These are phyloP conservation scores for Fabrea salina DNA, from an alignment of 169 alveolate genomes.

Conservation along the genomic window DNA sequence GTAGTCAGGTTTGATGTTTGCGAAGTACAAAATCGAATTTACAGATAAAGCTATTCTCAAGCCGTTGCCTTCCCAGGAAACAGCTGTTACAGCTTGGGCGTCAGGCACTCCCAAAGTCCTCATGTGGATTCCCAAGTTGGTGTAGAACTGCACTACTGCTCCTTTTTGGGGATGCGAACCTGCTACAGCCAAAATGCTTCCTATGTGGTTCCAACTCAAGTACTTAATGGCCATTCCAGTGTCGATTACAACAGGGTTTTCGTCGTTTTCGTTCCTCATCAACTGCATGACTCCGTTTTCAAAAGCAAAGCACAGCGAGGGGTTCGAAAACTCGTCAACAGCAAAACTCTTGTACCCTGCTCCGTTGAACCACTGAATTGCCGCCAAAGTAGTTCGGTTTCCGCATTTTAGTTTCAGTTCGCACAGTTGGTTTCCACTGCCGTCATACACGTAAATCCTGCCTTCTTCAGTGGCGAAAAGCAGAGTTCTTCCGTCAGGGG, in stretches of 20 bases:
- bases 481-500: slow-evolving; percentile 87
- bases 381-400: slow-evolving; percentile 49
- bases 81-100: slow-evolving; percentile 45
- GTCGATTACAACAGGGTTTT: slow-evolving; percentile 72
- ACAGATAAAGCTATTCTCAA: slow-evolving; percentile 83
- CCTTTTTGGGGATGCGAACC: slow-evolving; percentile 65
- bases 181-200: slow-evolving; percentile 81
- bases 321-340: slow-evolving; percentile 14
- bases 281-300: slow-evolving; percentile 85
- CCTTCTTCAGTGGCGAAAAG: slow-evolving; percentile 86
- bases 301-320: slow-evolving; percentile 74
- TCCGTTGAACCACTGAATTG: slow-evolving; percentile 61
- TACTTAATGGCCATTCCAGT: slow-evolving; percentile 70
- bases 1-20: slow-evolving; percentile 84
- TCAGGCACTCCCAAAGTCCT: slow-evolving; percentile 83
- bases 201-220: slow-evolving; percentile 81
- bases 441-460: slow-evolving; percentile 76
- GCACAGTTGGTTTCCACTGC: slow-evolving; percentile 82
- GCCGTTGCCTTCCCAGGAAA: slow-evolving; percentile 87
- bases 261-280: slow-evolving; percentile 84
- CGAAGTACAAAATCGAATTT: slow-evolving; percentile 77
- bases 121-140: slow-evolving; percentile 75
- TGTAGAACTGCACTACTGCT: slow-evolving; percentile 82
- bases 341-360: slow-evolving; percentile 22
- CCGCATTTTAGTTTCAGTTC: slow-evolving; percentile 60